These are phyloP conservation scores for Trichothecium roseum DNA, from an alignment of 2,329 filamentous ascomycete species.

Conservation along the genomic window DNA sequence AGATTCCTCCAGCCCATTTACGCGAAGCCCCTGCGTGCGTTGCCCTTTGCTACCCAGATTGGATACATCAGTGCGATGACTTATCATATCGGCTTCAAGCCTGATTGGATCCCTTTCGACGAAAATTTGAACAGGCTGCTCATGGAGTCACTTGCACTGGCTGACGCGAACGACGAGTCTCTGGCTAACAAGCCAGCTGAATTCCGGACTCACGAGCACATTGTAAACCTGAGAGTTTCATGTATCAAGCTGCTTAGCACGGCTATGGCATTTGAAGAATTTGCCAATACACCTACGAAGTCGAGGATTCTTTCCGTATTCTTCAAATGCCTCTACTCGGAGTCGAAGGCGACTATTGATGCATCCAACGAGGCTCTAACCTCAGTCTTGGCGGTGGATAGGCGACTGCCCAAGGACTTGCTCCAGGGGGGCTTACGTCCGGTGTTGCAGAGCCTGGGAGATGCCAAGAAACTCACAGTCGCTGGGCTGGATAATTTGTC, in stretches of 20 bases:
- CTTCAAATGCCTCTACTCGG: slow-evolving; percentile 94
- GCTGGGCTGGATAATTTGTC: slow-evolving; percentile 87
- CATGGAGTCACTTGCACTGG: slow-evolving; percentile 86
- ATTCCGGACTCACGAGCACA: slow-evolving; percentile 89
- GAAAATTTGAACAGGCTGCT: slow-evolving; percentile 82
- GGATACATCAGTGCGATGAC: slow-evolving; percentile 97
- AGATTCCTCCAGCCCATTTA: slow-evolving; percentile 85
- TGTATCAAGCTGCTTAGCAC: slow-evolving; percentile 90
- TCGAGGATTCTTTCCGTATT: slow-evolving; percentile 83
- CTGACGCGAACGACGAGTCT: slow-evolving; percentile 89
- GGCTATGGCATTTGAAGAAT: slow-evolving; percentile 88
- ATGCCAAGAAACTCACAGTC: slow-evolving; percentile 80
- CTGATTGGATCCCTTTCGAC: slow-evolving; percentile 83
- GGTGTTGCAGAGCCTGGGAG: slow-evolving; percentile 92
- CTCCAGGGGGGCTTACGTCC: slow-evolving; percentile 88
- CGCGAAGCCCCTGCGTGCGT: slow-evolving; percentile 82
- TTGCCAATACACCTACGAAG: slow-evolving; percentile 59
- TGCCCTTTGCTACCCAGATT: slow-evolving; percentile 93
- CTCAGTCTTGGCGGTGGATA: slow-evolving; percentile 76
- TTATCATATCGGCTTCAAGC: slow-evolving; percentile 83
- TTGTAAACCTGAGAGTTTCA: slow-evolving; percentile 82
- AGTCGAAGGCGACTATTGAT: slow-evolving; percentile 83
- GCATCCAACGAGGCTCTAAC: slow-evolving; percentile 87
- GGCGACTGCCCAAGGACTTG: slow-evolving; percentile 88
- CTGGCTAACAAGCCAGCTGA: slow-evolving; percentile 88